These are phyloP conservation scores for Monsonia emarginata DNA, from an alignment of 441 rosid species.

Conservation along the genomic window DNA sequence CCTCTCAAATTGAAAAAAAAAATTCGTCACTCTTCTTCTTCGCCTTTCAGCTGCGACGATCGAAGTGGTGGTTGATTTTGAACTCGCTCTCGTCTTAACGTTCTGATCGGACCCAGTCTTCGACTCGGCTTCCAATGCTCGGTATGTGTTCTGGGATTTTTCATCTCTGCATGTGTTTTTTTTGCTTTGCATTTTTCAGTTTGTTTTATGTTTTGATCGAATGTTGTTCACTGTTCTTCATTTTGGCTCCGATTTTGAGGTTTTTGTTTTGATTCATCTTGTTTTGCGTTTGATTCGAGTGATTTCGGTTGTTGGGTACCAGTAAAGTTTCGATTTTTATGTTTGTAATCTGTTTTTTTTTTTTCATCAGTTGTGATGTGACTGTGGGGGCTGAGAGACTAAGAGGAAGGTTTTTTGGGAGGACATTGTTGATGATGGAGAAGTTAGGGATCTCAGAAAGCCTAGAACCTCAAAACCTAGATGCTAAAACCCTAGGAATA, in stretches of 20 bases:
- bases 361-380: slow-evolving; percentile 21
- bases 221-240: neutral
- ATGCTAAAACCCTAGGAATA: slow-evolving; percentile 36
- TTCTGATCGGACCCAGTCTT: neutral
- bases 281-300: neutral
- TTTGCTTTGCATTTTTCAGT: neutral
- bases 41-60: neutral
- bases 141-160: neutral
- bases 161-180: neutral
- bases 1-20: no score
- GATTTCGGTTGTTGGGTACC: neutral
- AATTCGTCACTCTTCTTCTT: neutral
- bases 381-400: neutral
- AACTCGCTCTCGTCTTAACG: neutral
- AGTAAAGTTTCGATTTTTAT: neutral
- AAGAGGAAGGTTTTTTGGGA: slow-evolving; percentile 1
- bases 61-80: neutral
- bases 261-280: neutral
- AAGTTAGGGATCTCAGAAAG: slow-evolving; percentile 29
- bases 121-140: neutral
- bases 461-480: slow-evolving; percentile 29
- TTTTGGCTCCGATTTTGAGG: neutral
- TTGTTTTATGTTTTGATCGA: neutral
- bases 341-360: neutral
- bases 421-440: slow-evolving; percentile 24